These are phyloP conservation scores for Irpex sp. DNA, from an alignment of 1,284 basidiomycete genomes.

Conservation along the genomic window DNA sequence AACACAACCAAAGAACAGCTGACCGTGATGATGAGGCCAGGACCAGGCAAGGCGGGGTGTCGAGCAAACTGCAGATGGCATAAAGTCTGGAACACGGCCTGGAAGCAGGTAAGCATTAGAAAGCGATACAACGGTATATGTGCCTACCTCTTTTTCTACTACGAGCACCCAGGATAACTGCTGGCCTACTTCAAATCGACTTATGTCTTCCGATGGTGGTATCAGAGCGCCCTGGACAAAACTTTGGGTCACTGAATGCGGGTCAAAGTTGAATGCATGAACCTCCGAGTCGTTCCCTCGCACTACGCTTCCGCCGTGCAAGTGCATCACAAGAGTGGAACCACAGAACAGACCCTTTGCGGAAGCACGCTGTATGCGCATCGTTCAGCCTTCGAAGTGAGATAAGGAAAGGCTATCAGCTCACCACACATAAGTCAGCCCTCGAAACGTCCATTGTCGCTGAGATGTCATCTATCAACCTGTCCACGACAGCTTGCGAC, in stretches of 20 bases:
- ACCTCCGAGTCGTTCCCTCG: constrained; percentile 57
- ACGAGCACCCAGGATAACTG: constrained; percentile 75
- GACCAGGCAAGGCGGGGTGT: constrained; percentile 44
- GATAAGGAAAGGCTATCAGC: constrained; percentile 15
- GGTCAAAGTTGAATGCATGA: constrained; percentile 10
- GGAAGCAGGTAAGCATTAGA: neutral
- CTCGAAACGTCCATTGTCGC: constrained; percentile 75
- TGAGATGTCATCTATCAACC: constrained; percentile 85
- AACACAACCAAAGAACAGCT: neutral
- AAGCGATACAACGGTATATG: neutral
- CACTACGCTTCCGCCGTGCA: constrained; percentile 53
- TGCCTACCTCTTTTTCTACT: constrained; percentile 85
- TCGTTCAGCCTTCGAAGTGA: neutral
- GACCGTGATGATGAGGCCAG: constrained; percentile 73
- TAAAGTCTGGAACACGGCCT: constrained; percentile 89
- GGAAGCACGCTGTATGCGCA: constrained; percentile 63
- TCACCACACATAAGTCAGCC: constrained; percentile 76
- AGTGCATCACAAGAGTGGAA: constrained; percentile 51
- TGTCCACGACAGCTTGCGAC: constrained; percentile 71
- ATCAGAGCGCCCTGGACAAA: constrained; percentile 66
- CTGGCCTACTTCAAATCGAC: constrained; percentile 47
- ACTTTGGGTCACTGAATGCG: neutral
- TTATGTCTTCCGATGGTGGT: constrained; percentile 70
- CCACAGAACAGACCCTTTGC: constrained; percentile 85
- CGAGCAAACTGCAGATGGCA: constrained; percentile 53